Conservation (phyloP, 805 yeast genomes). For the Saccharomycopsis oosterbeekiorum region DNA sequence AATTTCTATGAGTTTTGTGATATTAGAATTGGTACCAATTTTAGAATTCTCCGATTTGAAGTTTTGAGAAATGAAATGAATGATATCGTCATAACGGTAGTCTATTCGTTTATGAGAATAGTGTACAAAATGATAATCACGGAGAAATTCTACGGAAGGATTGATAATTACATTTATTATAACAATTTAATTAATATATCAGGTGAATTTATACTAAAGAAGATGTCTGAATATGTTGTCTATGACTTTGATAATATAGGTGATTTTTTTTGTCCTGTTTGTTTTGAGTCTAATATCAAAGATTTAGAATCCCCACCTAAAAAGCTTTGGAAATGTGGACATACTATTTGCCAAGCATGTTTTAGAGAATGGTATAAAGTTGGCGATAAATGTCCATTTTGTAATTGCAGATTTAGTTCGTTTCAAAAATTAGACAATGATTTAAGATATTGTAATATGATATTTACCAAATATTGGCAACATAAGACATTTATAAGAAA, state of each 20-base stretch:
- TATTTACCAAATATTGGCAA: not conserved
- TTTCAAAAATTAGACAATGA: not conserved
- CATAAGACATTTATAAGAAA: not conserved
- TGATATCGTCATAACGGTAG: not conserved
- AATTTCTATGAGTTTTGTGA: not conserved
- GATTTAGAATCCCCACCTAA: not conserved
- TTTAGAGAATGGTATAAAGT: slow-evolving; percentile 6
- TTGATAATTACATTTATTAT: slow-evolving; percentile 1
- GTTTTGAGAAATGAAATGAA: not conserved
- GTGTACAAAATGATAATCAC: slow-evolving; percentile 5
- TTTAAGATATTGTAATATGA: not conserved
- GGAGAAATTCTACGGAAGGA: not conserved
- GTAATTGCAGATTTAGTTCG: slow-evolving; percentile 1
- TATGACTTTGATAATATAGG: not conserved
- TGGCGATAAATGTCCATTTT: slow-evolving; percentile 9
- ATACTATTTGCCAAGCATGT: slow-evolving; percentile 7
- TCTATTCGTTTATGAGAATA: slow-evolving; percentile 4
- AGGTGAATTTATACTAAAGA: slow-evolving; percentile 1
- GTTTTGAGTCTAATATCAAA: slow-evolving; percentile 5
- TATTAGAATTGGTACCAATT: not conserved
- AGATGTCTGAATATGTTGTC: slow-evolving; percentile 1
- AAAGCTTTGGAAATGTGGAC: slow-evolving; percentile 8
- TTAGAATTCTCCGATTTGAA: not conserved
- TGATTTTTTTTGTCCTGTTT: slow-evolving; percentile 11
- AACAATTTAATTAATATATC: slow-evolving; percentile 6